Evolutionary conservation across 805 yeast species (phyloP).

Genomic region (Cyberlindnera mississippiensis): DNA sequence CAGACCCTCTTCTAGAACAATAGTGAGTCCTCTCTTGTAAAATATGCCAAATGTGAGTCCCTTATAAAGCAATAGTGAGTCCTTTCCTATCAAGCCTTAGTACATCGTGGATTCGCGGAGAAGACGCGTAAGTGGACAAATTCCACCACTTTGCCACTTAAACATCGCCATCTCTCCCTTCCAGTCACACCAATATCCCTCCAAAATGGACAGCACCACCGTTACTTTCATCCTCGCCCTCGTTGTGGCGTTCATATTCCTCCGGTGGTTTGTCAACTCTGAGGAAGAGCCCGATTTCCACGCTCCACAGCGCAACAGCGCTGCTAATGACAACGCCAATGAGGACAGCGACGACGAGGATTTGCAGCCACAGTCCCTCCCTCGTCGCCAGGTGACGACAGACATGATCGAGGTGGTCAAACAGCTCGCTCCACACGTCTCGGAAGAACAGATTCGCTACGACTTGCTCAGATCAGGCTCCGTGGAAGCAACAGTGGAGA

Average conservation of each 20-base stretch:
- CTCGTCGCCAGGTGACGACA: conserved; percentile 49
- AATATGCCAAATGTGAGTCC: too few species aligned
- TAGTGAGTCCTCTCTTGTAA: too few species aligned
- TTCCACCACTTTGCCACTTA: too few species aligned
- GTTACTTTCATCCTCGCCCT: conserved; percentile 45
- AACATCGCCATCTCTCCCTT: background rate
- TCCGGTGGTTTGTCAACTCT: conserved; percentile 64
- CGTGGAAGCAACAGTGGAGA: conserved; percentile 76
- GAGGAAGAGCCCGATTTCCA: conserved; percentile 33
- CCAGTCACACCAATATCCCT: background rate
- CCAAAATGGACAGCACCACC: conserved; percentile 50
- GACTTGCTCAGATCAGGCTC: conserved; percentile 77
- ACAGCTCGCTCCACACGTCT: conserved; percentile 71
- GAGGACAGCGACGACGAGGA: conserved; percentile 6
- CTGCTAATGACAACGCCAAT: conserved; percentile 7
- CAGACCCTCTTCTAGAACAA: too few species aligned
- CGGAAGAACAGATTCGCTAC: conserved; percentile 63
- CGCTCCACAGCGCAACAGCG: conserved; percentile 5
- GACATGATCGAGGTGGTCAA: conserved; percentile 85
- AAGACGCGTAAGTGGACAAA: too few species aligned
- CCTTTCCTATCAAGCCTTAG: too few species aligned
- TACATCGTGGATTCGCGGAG: too few species aligned
- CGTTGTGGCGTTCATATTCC: conserved; percentile 50
- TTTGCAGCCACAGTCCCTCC: conserved; percentile 8
- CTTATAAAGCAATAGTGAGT: too few species aligned